Evolutionary conservation across 306 rosid genomes (phyloP).

Genomic region (barrel medic (Medicago truncatula)): DNA sequence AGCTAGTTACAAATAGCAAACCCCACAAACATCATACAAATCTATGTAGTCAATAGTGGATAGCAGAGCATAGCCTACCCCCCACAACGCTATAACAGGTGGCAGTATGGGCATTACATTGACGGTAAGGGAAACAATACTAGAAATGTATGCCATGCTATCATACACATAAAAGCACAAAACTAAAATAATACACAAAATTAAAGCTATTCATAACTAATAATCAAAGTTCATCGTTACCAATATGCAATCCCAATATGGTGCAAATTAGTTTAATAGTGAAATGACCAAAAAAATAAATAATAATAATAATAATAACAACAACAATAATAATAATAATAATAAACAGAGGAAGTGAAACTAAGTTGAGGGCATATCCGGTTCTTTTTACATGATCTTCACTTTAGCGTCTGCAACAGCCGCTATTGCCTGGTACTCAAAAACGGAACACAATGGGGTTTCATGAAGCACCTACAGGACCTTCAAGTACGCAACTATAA

Average conservation of each 20-base stretch:
- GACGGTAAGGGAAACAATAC: not conserved
- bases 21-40: not conserved
- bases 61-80: not conserved
- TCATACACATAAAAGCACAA: not conserved
- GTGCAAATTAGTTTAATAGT: not conserved
- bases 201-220: conserved; percentile 6
- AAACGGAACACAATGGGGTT: not conserved
- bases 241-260: not conserved
- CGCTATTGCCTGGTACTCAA: not conserved
- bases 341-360: not conserved
- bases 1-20: conserved; percentile 33
- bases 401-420: not conserved
- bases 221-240: not conserved
- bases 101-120: not conserved
- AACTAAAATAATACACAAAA: not conserved
- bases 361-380: not conserved
- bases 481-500: not conserved
- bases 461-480: not conserved
- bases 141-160: not conserved
- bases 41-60: not conserved
- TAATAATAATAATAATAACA: too few relatives aligned
- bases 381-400: not conserved
- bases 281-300: not conserved
- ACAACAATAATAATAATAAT: too few relatives aligned
- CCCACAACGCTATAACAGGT: not conserved